Percentiles rank a stretch among this genome's conserved stretches.
Conservation (phyloP, 108 stramenopile species). For the Conticribra weissflogii region DNA sequence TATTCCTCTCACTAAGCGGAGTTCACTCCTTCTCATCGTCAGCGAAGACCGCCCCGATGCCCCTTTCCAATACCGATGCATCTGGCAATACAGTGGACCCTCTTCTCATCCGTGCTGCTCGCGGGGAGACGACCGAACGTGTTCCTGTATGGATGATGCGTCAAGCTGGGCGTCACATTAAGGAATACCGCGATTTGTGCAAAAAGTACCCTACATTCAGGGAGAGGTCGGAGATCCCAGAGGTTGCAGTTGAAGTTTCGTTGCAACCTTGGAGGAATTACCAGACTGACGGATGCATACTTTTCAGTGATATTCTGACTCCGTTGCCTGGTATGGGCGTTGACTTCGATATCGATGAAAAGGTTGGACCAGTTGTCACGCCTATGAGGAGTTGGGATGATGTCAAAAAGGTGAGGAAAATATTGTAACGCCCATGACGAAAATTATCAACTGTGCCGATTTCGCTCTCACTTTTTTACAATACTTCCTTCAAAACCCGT, state of each 20-base stretch:
- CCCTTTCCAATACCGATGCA: conserved; percentile 30
- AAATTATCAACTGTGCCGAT: background rate
- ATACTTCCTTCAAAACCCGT: too few species aligned
- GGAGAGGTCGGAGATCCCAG: conserved; percentile 94
- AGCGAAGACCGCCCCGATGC: conserved; percentile 12
- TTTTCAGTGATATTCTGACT: conserved; percentile 98
- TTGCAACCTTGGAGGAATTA: conserved; percentile 97
- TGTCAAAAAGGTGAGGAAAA: conserved; percentile 45
- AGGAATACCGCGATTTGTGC: conserved; percentile 95
- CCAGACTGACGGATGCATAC: conserved; percentile 96
- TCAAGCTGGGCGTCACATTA: conserved; percentile 98
- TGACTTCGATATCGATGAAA: conserved; percentile 95
- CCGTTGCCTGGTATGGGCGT: conserved; percentile 97
- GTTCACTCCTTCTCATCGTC: conserved; percentile 41
- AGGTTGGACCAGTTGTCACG: conserved; percentile 78
- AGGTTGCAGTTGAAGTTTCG: conserved; percentile 97
- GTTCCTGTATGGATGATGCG: conserved; percentile 99
- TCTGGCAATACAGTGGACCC: conserved; percentile 60
- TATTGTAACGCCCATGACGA: background rate
- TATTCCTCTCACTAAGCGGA: conserved; percentile 23
- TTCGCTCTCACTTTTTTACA: background rate
- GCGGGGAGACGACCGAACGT: conserved; percentile 94
- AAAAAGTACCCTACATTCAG: conserved; percentile 96
- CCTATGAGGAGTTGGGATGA: conserved; percentile 84
- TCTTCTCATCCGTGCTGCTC: conserved; percentile 94